These are phyloP conservation scores for Leishmania aethiopica DNA, from an alignment of 208 protist genomes.

Conservation along the genomic window DNA sequence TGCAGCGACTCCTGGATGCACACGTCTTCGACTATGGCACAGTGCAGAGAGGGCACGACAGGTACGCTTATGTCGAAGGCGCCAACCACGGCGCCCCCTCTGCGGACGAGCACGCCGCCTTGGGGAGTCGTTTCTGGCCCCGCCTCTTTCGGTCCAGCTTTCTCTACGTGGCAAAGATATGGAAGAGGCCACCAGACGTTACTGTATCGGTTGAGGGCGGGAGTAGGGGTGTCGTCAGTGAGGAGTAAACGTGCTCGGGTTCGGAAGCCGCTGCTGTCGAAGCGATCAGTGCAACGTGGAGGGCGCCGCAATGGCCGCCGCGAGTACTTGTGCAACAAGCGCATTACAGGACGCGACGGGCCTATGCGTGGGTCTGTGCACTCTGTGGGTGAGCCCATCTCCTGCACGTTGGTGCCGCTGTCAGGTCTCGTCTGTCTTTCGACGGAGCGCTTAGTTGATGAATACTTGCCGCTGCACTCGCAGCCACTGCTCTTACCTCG, in stretches of 20 bases:
- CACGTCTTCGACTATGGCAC: slow-evolving; percentile 33
- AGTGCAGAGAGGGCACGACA: slow-evolving; percentile 11
- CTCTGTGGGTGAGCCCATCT: neutral
- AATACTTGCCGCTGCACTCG: neutral
- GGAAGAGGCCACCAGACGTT: slow-evolving; percentile 40
- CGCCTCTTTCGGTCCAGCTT: slow-evolving; percentile 68
- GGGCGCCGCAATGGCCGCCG: neutral
- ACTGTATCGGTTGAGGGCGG: neutral
- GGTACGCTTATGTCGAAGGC: neutral
- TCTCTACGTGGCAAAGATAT: slow-evolving; percentile 83
- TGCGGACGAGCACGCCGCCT: neutral
- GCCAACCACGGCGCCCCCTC: too few relatives aligned
- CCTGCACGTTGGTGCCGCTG: neutral
- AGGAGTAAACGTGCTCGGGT: neutral
- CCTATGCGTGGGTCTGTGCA: neutral
- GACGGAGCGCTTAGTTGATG: neutral
- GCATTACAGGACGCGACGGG: neutral
- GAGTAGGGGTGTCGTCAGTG: neutral
- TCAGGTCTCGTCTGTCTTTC: neutral
- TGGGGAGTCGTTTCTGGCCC: slow-evolving; percentile 74
- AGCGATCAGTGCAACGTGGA: neutral
- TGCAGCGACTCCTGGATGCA: slow-evolving; percentile 33
- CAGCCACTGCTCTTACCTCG: neutral
- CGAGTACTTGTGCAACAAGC: neutral
- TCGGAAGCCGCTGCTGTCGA: neutral